These are phyloP conservation scores for Kodamaea alishanica DNA, from an alignment of 1,139 yeast species.

Conservation along the genomic window DNA sequence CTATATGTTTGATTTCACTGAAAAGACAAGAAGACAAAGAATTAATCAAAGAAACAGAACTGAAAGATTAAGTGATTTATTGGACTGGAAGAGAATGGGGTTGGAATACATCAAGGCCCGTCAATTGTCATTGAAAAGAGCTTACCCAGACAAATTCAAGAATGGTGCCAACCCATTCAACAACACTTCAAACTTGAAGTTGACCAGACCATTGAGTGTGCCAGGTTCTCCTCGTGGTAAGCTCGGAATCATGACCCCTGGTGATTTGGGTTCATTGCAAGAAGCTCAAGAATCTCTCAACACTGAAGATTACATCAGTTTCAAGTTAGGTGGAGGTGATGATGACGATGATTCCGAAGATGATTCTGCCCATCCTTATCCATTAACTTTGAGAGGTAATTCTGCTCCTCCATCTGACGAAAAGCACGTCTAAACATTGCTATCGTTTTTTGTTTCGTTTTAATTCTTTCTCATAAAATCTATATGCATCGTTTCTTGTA, in stretches of 20 bases:
- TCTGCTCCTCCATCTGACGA: constrained; percentile 36
- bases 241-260: constrained; percentile 85
- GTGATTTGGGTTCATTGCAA: constrained; percentile 94
- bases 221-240: constrained; percentile 86
- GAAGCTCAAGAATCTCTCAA: constrained; percentile 74
- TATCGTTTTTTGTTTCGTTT: too few relatives aligned
- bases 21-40: constrained; percentile 92
- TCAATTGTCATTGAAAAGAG: constrained; percentile 85
- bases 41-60: constrained; percentile 97
- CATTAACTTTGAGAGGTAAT: constrained; percentile 45
- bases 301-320: constrained; percentile 77
- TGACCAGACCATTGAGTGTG: constrained; percentile 87
- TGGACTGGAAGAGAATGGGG: constrained; percentile 99
- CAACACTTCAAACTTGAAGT: constrained; percentile 53
- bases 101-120: constrained; percentile 94
- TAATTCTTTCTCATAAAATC: too few relatives aligned
- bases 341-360: constrained; percentile 42
- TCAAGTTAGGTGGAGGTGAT: constrained; percentile 59
- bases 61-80: constrained; percentile 84
- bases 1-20: constrained; percentile 84
- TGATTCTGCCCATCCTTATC: constrained; percentile 40
- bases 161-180: constrained; percentile 63
- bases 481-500: too few relatives aligned
- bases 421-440: background rate
- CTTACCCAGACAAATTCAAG: constrained; percentile 83